Base-by-base conservation (phyloP, 1,284 basidiomycete genomes). In the Ganoderma resinaceum region DNA sequence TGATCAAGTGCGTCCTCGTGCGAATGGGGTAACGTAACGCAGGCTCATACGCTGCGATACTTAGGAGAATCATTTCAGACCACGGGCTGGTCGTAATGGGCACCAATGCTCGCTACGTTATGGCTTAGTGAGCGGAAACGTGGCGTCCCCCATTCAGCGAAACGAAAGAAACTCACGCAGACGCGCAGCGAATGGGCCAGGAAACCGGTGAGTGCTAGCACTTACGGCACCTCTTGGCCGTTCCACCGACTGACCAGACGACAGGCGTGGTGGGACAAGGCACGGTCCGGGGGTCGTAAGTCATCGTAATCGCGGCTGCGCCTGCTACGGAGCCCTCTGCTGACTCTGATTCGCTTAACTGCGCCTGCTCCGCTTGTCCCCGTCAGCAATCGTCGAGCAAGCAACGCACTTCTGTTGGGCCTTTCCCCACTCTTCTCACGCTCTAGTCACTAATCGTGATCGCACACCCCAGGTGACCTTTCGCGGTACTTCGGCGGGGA, bases 401-500 rank as follows among this genome's bases (percentile, higher is more conserved):
- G 89, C 85, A 5, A 90, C 89, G 4, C 89, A 90, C 78, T 88
- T 90, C 76, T 76, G 76, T 77, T 8, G 69, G 61, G 35, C 11
- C 37, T 38, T 9, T 35, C n/a, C 8, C 37, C 23, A 1, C n/a
- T 18, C 49, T 11, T 40, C 43, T 18, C 35, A 20, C n/a, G 11
- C 7, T 20, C 7, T 12, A 29, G 12, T 9, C 16, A 9, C 53
- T 57, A 7, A 64, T 29, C 20, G 33, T 58, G 33, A 58, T 12
- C 37, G 23, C 35, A 18, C 16, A 5, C 29, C 5, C 7, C 46
- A 77, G 76, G 76, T 69, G 82, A 82, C 66, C 78, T 86, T 31
- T 87, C 85, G 59, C 83, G 88, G 67, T 90, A 90, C 82, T 90
- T 91, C 78, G 89, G 88, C 63, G 89, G 89, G 49, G 88, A 90